Percentiles rank a stretch among this genome's conserved stretches.
These are phyloP conservation scores for Filobasidium wieringae DNA, from an alignment of 768 basidiomycete species.

Conservation along the genomic window DNA sequence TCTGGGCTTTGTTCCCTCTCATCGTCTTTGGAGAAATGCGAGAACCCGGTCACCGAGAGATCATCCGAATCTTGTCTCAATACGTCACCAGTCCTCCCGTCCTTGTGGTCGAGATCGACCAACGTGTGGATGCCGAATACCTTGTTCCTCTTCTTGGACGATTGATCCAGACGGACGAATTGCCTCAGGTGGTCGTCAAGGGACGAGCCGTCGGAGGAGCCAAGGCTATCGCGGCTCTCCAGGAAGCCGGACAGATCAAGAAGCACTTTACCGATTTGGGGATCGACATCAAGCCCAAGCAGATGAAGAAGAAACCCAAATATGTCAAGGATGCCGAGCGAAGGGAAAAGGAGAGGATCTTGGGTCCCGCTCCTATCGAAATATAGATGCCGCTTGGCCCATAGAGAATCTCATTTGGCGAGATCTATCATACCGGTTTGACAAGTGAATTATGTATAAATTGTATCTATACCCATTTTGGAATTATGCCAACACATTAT, in stretches of 20 bases:
- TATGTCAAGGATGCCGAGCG: constrained; percentile 30
- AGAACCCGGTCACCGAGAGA: constrained; percentile 36
- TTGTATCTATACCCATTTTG: too few species aligned
- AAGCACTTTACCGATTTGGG: constrained; percentile 3
- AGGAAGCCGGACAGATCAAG: neutral
- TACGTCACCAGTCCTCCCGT: constrained; percentile 32
- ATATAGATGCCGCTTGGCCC: too few species aligned
- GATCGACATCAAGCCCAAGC: constrained; percentile 20
- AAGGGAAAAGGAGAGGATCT: constrained; percentile 32
- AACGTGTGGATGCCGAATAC: constrained; percentile 20
- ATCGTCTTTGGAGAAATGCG: constrained; percentile 37
- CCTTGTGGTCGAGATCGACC: constrained; percentile 37
- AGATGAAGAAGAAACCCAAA: constrained; percentile 33
- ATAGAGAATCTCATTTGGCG: too few species aligned
- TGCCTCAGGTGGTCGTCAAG: constrained; percentile 30
- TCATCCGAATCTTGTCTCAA: constrained; percentile 29
- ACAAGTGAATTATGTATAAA: too few species aligned
- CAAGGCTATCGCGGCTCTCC: constrained; percentile 16
- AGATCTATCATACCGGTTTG: too few species aligned
- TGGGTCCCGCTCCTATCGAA: constrained; percentile 28
- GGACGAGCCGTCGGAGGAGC: constrained; percentile 28
- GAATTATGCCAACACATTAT: too few species aligned
- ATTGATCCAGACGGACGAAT: constrained; percentile 23
- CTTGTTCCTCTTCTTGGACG: constrained; percentile 29
- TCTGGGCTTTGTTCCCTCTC: constrained; percentile 31